These are phyloP conservation scores for Taxillus chinensis DNA, from an alignment of 164 flowering plant genomes.

Conservation along the genomic window DNA sequence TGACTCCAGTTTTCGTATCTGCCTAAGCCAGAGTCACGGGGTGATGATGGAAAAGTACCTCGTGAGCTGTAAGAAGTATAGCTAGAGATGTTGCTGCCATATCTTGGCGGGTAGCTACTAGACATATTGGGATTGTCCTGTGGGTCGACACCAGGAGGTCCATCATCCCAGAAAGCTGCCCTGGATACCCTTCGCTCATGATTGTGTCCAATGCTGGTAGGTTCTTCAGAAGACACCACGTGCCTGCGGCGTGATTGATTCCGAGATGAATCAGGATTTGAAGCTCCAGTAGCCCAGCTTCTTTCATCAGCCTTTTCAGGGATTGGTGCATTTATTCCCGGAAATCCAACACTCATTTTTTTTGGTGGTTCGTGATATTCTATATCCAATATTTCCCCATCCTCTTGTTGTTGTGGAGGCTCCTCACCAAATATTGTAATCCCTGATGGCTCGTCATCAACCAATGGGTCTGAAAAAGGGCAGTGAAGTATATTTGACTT, in stretches of 20 bases:
- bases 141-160: slow-evolving; percentile 48
- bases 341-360: slow-evolving; percentile 74
- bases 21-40: slow-evolving; percentile 15
- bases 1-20: slow-evolving; percentile 5
- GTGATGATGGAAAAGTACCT: slow-evolving; percentile 13
- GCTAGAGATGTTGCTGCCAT: slow-evolving; percentile 23
- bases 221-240: slow-evolving; percentile 25
- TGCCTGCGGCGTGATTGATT: slow-evolving; percentile 23
- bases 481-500: background rate
- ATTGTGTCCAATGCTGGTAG: slow-evolving; percentile 21
- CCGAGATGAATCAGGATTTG: slow-evolving; percentile 21
- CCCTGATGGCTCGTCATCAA: slow-evolving; percentile 71
- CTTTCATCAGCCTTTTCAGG: slow-evolving; percentile 73
- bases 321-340: slow-evolving; percentile 91
- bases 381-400: slow-evolving; percentile 60
- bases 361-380: slow-evolving; percentile 21
- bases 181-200: slow-evolving; percentile 35
- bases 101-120: slow-evolving; percentile 28
- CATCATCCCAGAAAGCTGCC: slow-evolving; percentile 42
- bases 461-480: slow-evolving; percentile 28
- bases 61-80: slow-evolving; percentile 25
- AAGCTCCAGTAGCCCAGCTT: slow-evolving; percentile 46
- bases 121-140: slow-evolving; percentile 24
- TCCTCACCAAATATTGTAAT: slow-evolving; percentile 58
- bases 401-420: slow-evolving; percentile 27